Conservation (phyloP, 1,284 basidiomycete species). For the Naganishia liquefaciens region DNA sequence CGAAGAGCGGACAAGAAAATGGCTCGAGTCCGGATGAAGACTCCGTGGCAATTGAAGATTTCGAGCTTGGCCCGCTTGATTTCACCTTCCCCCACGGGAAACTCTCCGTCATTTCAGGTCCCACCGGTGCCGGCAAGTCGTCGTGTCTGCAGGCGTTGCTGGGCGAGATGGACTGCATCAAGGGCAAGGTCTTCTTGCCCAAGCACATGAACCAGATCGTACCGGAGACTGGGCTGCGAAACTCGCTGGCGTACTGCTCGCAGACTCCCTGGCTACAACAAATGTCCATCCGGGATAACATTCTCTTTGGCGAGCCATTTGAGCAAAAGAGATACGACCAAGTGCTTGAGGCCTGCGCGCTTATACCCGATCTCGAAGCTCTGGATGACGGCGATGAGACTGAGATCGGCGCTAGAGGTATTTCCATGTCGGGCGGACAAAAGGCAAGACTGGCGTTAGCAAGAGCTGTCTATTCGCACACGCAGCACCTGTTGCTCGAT, state of each 20-base stretch:
- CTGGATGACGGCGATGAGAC: constrained; percentile 81
- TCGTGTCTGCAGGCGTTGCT: constrained; percentile 48
- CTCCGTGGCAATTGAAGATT: constrained; percentile 44
- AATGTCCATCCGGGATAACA: constrained; percentile 59
- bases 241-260: constrained; percentile 77
- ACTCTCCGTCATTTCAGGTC: constrained; percentile 69
- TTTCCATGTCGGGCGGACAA: constrained; percentile 72
- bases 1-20: constrained; percentile 28
- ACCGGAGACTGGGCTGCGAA: constrained; percentile 62
- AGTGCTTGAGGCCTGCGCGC: constrained; percentile 77
- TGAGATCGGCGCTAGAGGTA: constrained; percentile 67
- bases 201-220: constrained; percentile 63
- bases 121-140: constrained; percentile 76
- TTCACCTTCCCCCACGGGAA: constrained; percentile 70
- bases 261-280: constrained; percentile 81
- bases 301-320: constrained; percentile 68
- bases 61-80: constrained; percentile 67
- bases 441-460: constrained; percentile 65
- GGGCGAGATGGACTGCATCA: constrained; percentile 66
- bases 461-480: constrained; percentile 59
- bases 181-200: constrained; percentile 64
- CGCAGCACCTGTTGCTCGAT: constrained; percentile 75
- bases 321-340: constrained; percentile 70
- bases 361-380: constrained; percentile 69
- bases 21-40: neutral